A percentile compares a stretch with the other conserved stretches of the same genome.
These are phyloP conservation scores for Boletus rufocinnamomeus DNA, from an alignment of 768 basidiomycete genomes.

Conservation along the genomic window DNA sequence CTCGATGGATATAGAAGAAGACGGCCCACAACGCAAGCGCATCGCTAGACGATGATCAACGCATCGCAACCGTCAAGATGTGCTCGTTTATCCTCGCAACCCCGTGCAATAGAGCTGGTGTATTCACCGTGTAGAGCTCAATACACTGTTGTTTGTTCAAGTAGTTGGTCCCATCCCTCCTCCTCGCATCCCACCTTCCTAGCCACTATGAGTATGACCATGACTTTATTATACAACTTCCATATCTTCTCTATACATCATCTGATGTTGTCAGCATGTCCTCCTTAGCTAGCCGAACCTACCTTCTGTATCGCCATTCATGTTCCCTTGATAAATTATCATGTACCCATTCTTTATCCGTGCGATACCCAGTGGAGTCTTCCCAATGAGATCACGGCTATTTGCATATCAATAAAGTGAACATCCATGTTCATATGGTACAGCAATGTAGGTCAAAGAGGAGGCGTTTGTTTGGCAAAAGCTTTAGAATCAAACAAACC, in stretches of 20 bases:
- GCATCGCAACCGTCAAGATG: background rate
- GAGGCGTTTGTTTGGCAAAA: background rate
- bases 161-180: slow-evolving; percentile 4
- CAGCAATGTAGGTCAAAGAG: too few species aligned
- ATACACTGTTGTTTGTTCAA: slow-evolving; percentile 12
- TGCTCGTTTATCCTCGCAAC: too few species aligned
- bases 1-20: slow-evolving; percentile 79
- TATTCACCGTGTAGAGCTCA: slow-evolving; percentile 12
- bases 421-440: too few species aligned
- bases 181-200: slow-evolving; percentile 3
- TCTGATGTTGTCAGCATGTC: slow-evolving; percentile 5
- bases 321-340: slow-evolving; percentile 13
- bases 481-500: background rate
- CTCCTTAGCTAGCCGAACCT: background rate
- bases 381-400: too few species aligned
- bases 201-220: slow-evolving; percentile 11
- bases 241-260: slow-evolving; percentile 6
- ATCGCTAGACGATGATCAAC: slow-evolving; percentile 56
- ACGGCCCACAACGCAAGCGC: slow-evolving; percentile 73
- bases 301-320: slow-evolving; percentile 15
- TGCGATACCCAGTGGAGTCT: background rate
- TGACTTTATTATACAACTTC: slow-evolving; percentile 18
- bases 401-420: too few species aligned
- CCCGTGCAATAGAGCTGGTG: background rate
- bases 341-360: slow-evolving; percentile 12